Evolutionary conservation across 495 filamentous ascomycete genomes (phyloP), one percentile per base, ranked within the genome.

Genomic region (Trichoderma gamsii): DNA sequence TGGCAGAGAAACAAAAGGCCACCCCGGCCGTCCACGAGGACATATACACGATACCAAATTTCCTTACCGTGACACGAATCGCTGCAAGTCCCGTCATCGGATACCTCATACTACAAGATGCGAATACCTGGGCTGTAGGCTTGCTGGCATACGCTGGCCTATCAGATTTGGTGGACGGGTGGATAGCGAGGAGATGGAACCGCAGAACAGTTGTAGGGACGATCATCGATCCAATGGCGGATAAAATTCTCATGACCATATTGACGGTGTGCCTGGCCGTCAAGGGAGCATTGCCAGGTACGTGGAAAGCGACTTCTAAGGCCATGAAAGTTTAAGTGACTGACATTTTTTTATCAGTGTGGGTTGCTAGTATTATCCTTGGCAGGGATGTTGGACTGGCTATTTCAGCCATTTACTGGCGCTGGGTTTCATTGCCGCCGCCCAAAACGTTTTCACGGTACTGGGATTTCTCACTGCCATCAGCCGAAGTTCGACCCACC

Each of bases 391-490:
- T 92, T 41, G 90, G 86, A n/a, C 82, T 99, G 6, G 91, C 85
- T n/a, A 82, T 97, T 3, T 87, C 92, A 11, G 95, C 95, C 1
- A 87, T 99, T 67, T 99, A 97, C 77, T 97, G 92, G 74, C 88
- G 95, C 44, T 99, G 91, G 86, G 95, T 96, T 64, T 93, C 90
- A 4, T 84, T 99, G 25, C 95, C 95, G 1, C 88, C 90, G 0
- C 95, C 95, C 6, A 97, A 97, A 77, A 98, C 95, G 0, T 89
- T 97, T 77, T 78, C 82, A 16, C 82, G 95, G n/a, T 99, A 97
- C 76, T 99, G 96, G 96, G 96, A 99, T 75, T 98, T 98, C 72
- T 91, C 88, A 13, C 85, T 99, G 21, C 95, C 95, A 0, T 91
- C 87, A 61, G 95, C 95, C 1, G 95, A 98, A 76, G 95, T 99